A percentile compares a stretch with the other conserved stretches of the same genome.
phyloP scores from a whole-genome alignment of 495 filamentous ascomycete genomes.

The Trichoderma asperelloides region DNA sequence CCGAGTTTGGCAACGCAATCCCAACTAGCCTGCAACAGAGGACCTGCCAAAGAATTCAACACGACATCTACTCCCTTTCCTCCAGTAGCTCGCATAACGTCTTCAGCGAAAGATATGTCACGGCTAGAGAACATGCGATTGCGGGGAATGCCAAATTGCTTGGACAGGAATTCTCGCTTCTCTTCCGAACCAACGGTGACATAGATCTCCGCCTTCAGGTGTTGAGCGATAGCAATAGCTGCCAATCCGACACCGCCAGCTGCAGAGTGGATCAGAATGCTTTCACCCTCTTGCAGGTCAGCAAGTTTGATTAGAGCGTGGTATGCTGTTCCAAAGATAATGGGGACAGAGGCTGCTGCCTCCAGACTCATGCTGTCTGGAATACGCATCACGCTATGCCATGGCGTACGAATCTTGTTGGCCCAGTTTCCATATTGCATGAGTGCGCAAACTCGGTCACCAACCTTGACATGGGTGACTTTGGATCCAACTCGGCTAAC shows the following conservation, averaged over 20 bases:
- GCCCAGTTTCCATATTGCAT: not conserved
- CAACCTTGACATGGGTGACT: constrained; percentile 15
- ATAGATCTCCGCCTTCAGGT: constrained; percentile 37
- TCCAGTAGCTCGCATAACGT: constrained; percentile 32
- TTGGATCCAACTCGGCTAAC: constrained; percentile 22
- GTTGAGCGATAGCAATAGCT: constrained; percentile 35
- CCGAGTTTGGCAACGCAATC: constrained; percentile 40
- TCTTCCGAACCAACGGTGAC: constrained; percentile 28
- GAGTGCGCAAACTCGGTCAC: constrained; percentile 20
- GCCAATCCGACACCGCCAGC: constrained; percentile 42
- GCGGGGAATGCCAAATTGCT: constrained; percentile 29
- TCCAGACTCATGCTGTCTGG: constrained; percentile 26
- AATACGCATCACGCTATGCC: constrained; percentile 16
- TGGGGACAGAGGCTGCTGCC: constrained; percentile 36
- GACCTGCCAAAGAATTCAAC: constrained; percentile 42
- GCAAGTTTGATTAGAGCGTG: constrained; percentile 30
- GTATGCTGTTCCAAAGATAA: constrained; percentile 44
- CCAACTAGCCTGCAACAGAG: constrained; percentile 41
- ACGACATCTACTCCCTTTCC: constrained; percentile 40
- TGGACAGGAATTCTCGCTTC: constrained; percentile 24
- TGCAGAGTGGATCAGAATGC: constrained; percentile 42
- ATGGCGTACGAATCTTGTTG: not conserved
- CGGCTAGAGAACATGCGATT: constrained; percentile 37
- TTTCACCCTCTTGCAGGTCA: constrained; percentile 27
- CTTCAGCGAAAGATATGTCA: constrained; percentile 24